Base-by-base conservation (phyloP, 768 basidiomycete species). In the Psilocybe cubensis region DNA sequence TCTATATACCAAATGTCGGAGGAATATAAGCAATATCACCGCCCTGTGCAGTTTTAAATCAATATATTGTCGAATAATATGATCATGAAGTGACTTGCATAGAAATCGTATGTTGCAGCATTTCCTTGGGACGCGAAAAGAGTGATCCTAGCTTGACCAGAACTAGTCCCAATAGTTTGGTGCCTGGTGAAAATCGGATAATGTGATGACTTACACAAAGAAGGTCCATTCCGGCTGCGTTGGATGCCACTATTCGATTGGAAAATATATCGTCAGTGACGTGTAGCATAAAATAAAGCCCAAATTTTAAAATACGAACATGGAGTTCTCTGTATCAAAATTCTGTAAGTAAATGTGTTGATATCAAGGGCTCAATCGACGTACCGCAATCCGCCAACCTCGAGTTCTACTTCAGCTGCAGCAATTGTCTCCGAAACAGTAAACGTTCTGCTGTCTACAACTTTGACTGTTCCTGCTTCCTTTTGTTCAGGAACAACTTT, bases 191-290 rank as follows among this genome's bases (percentile, higher is more conserved):
- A 42, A 28, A 56, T n/a, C n/a, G 11, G 17, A 28, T 17, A 14
- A 3, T 8, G 3, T 27, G 20, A 52, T 20, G 10, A 21, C 74
- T 60, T 58, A 85, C 86, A 86, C 64, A 73, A 79, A 83, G 66
- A 77, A 84, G 12, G 74, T 79, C 87, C 87, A 88, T 72, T 88
- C 87, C 46, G 85, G 83, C 62, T 85, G 77, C 3, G 84, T 85
- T 6, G 88, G 88, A 62, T 90, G 88, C 88, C 88, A 89, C 86
- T 87, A 52, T n/a, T n/a, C n/a, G 6, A 35, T 25, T 9, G 8
- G 41, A 1, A 38, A 47, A 43, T n/a, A 18, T 33, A 40, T 47
- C 12, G 31, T 47, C 21, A 57, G 18, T 21, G 18, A 40, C 24
- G 10, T 18, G 14, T 18, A n/a, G 23, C n/a, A 21, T 5, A 45